phyloP scores from a whole-genome alignment of 257 asterid genomes.

The Leptodermis oblonga region DNA sequence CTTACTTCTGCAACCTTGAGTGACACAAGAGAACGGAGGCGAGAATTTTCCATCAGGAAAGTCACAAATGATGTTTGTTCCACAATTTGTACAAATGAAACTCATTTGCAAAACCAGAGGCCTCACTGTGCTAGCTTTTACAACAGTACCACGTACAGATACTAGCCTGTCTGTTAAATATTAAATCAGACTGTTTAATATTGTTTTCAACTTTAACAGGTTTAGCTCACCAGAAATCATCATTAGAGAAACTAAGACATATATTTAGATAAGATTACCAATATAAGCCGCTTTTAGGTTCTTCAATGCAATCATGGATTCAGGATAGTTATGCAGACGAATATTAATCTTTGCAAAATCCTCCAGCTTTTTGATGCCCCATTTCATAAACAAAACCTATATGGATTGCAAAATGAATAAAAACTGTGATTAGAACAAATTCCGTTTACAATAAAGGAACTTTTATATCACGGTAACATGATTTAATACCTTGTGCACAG shows the following conservation, averaged over 20 bases:
- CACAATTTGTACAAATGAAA: conserved; percentile 82
- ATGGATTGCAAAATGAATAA: conserved; percentile 7
- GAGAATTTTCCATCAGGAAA: conserved; percentile 96
- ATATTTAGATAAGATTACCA: conserved; percentile 36
- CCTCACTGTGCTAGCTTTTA: conserved; percentile 82
- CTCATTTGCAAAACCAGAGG: conserved; percentile 87
- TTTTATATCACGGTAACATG: not conserved
- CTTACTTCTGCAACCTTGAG: conserved; percentile 77
- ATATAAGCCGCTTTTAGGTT: conserved; percentile 98
- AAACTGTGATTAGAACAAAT: not conserved
- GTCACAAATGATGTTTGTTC: conserved; percentile 57
- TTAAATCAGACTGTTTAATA: conserved; percentile 16
- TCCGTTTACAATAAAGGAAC: not conserved
- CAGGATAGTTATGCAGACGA: conserved; percentile 75
- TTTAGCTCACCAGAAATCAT: not conserved
- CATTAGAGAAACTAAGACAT: not conserved
- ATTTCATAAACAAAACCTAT: conserved; percentile 49
- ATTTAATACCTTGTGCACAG: conserved; percentile 66
- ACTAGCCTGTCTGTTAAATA: conserved; percentile 68
- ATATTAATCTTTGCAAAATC: conserved; percentile 51
- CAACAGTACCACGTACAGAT: conserved; percentile 77
- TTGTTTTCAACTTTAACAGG: conserved; percentile 8
- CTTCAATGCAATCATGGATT: conserved; percentile 83
- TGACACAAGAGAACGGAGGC: conserved; percentile 69
- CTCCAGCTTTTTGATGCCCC: conserved; percentile 28